These are phyloP conservation scores for Botryosphaeria dothidea DNA, from an alignment of 2,329 filamentous ascomycete species.

Conservation along the genomic window DNA sequence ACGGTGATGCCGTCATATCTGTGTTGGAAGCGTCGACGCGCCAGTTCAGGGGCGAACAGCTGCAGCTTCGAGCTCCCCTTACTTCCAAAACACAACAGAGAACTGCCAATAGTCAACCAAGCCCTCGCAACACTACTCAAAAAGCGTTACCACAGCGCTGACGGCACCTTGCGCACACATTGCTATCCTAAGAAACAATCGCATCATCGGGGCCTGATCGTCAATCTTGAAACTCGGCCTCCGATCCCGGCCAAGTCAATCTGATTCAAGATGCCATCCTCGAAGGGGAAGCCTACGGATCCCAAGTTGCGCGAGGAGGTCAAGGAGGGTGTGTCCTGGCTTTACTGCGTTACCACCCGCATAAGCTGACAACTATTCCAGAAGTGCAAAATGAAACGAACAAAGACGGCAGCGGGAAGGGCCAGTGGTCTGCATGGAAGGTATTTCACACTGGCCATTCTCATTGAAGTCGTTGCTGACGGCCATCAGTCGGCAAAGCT, in stretches of 20 bases:
- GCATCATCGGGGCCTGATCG: neutral
- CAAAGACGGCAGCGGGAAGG: constrained; percentile 49
- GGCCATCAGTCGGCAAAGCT: constrained; percentile 39
- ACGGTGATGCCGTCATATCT: neutral
- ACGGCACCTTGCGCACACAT: neutral
- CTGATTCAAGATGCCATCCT: constrained; percentile 38
- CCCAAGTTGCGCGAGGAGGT: constrained; percentile 47
- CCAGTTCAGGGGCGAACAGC: neutral
- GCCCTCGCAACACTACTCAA: neutral
- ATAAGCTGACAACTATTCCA: constrained; percentile 14
- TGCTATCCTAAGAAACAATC: neutral
- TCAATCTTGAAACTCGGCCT: neutral
- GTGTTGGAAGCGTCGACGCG: neutral
- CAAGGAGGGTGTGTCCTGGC: constrained; percentile 36
- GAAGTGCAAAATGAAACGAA: constrained; percentile 48
- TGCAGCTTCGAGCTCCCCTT: neutral
- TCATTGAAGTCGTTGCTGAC: neutral
- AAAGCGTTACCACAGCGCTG: neutral
- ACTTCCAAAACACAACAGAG: neutral
- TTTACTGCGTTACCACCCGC: neutral
- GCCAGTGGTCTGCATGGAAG: constrained; percentile 51
- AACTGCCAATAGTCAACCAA: neutral
- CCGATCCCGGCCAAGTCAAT: neutral
- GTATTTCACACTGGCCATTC: constrained; percentile 23
- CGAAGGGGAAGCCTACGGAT: constrained; percentile 49